Base-by-base conservation (phyloP, 495 filamentous ascomycete species). In the Pyronema domesticum region DNA sequence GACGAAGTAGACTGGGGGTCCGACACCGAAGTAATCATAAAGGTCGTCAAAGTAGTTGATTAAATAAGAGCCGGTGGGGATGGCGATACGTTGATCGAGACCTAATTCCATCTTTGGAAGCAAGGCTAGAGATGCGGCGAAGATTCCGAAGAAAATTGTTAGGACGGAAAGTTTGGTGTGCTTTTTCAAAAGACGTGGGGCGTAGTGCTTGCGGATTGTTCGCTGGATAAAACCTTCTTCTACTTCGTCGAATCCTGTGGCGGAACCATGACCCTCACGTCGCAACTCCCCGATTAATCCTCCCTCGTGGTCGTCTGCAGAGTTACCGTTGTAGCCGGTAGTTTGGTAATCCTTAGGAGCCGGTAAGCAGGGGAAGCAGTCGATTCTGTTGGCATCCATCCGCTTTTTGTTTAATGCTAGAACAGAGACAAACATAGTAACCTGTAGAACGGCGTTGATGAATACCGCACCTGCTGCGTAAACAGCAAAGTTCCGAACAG, bases 381-480 rank as follows among this genome's bases (percentile, higher is more conserved):
- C 93, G n/a, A 86, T 85, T 35, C 89, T 79, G 30, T 81, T 74
- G 55, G 81, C 80, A 59, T 96, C 87, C 0, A 88, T 86, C 9
- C 91, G 75, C 60, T 76, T 76, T 66, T 98, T 91, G 61, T 96
- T 96, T 50, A 95, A 73, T 23, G 86, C 80, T 11, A 98, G 77
- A 1, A 95, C 83, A 10, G 91, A 82, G 39, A 95, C 76, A 60
- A 98, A 98, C 80, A 95, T 89, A 7, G 91, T 98, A 52, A 95
- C 79, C 65, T 98, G 91, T 17, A 98, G 70, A 34, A 96, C 62
- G 6, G 93, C 91, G 62, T 98, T 98, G 73, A 98, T 89, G 60
- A 95, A 82, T 9, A 98, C 93, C 6, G 91, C 91, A 36, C 91
- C 91, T 13, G 91, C 88, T 0, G 91, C 91, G 68, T 98, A 98